Conservation (phyloP, 2,329 filamentous ascomycete species). For the Xylaria hypoxylon region DNA sequence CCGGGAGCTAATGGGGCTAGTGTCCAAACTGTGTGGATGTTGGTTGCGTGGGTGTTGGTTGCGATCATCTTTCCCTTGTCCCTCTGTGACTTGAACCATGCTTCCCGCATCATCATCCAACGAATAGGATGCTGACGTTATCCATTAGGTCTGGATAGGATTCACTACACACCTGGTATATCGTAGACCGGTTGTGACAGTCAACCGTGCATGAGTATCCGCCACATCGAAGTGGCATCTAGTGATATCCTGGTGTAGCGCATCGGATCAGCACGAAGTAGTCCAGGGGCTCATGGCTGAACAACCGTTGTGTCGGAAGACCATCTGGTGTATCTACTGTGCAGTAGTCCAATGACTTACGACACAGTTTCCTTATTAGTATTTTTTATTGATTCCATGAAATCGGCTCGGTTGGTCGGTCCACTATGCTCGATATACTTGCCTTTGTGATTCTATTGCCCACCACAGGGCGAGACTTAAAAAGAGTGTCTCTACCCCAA, state of each 20-base stretch:
- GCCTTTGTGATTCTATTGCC: constrained; percentile 11
- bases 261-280: constrained; percentile 12
- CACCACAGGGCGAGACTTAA: constrained; percentile 16
- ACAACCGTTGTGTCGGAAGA: constrained; percentile 18
- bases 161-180: constrained; percentile 20
- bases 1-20: constrained; percentile 31
- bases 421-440: constrained; percentile 9
- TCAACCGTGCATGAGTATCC: constrained; percentile 32
- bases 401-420: constrained; percentile 29
- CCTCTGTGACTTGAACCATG: constrained; percentile 34
- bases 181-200: constrained; percentile 33
- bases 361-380: constrained; percentile 12
- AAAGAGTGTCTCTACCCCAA: constrained; percentile 19
- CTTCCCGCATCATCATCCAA: constrained; percentile 22
- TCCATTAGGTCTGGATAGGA: constrained; percentile 8
- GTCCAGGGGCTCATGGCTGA: constrained; percentile 27
- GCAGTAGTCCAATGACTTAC: constrained; percentile 15
- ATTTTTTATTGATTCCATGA: constrained; percentile 24
- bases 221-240: constrained; percentile 19
- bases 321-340: constrained; percentile 4
- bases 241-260: constrained; percentile 31
- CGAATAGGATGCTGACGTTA: constrained; percentile 38
- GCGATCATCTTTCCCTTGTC: constrained; percentile 32
- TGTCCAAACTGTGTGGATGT: constrained; percentile 32
- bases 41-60: constrained; percentile 14